Percentiles rank a stretch among this genome's conserved stretches.
phyloP scores from a whole-genome alignment of 371 early-diverging fungal species.

The Lichtheimia ramosa region DNA sequence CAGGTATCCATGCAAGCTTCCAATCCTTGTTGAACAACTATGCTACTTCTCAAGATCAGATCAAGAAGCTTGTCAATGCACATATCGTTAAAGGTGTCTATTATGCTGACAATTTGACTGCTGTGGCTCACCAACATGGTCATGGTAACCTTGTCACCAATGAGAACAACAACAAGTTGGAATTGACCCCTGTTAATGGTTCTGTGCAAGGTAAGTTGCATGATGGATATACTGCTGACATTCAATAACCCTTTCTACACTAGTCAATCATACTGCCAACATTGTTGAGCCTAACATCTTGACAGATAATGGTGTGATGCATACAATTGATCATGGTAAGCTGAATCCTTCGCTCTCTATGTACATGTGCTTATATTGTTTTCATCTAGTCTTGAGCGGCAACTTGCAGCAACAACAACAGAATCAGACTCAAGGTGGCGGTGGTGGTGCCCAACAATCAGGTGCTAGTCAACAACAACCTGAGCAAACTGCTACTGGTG shows the following conservation, averaged over 20 bases:
- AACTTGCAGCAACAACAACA: constrained; percentile 4
- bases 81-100: constrained; percentile 44
- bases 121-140: constrained; percentile 12
- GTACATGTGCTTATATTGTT: background rate
- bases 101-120: constrained; percentile 36
- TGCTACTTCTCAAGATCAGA: background rate
- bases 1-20: background rate
- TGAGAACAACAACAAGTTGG: constrained; percentile 9
- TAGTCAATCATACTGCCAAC: constrained; percentile 34
- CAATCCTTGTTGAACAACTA: background rate
- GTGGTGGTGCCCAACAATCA: constrained; percentile 2
- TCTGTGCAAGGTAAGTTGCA: background rate
- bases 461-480: no score
- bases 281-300: constrained; percentile 37
- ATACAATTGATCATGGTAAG: constrained; percentile 38
- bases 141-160: constrained; percentile 11
- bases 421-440: constrained; percentile 1
- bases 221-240: background rate
- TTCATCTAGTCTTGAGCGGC: background rate
- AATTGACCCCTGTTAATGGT: constrained; percentile 4
- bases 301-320: constrained; percentile 49
- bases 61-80: constrained; percentile 17
- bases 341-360: background rate
- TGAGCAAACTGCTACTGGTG: no score
- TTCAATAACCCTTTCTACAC: background rate